Conservation (phyloP, 441 rosid species). For the Gossypium schwendimanii region DNA sequence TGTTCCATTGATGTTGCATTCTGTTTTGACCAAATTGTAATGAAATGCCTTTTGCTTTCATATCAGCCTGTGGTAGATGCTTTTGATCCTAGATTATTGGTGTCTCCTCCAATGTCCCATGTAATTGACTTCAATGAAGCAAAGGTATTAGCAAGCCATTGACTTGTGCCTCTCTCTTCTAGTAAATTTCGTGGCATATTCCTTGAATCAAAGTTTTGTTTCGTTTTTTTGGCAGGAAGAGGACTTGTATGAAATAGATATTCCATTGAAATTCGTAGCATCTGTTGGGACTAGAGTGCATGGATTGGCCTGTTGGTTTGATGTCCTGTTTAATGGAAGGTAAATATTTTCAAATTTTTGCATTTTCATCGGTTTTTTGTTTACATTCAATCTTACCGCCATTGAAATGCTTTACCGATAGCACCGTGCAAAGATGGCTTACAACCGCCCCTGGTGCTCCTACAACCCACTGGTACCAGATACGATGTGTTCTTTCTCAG, state of each 20-base stretch:
- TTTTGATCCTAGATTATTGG: slow-evolving; percentile 92
- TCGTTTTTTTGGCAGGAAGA: slow-evolving; percentile 57
- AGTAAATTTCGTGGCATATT: slow-evolving; percentile 1
- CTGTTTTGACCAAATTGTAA: neutral
- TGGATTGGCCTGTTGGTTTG: slow-evolving; percentile 97
- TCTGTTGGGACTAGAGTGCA: slow-evolving; percentile 84
- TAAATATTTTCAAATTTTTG: slow-evolving; percentile 8
- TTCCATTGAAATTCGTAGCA: slow-evolving; percentile 72
- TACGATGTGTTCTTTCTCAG: slow-evolving; percentile 90
- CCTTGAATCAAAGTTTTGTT: neutral
- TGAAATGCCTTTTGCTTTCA: slow-evolving; percentile 11
- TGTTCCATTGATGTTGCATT: slow-evolving; percentile 3
- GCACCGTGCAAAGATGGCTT: slow-evolving; percentile 87
- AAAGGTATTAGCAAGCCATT: slow-evolving; percentile 42
- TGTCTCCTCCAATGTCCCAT: slow-evolving; percentile 68
- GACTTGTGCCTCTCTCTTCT: neutral
- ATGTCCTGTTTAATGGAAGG: slow-evolving; percentile 89
- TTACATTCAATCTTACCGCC: neutral
- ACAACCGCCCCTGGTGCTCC: slow-evolving; percentile 94
- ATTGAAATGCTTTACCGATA: slow-evolving; percentile 24
- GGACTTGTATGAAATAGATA: slow-evolving; percentile 68
- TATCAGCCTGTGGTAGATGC: slow-evolving; percentile 97
- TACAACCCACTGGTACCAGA: slow-evolving; percentile 96
- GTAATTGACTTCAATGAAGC: slow-evolving; percentile 58
- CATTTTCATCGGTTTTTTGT: neutral